A percentile compares a stretch with the other conserved stretches of the same genome.
These are phyloP conservation scores for Ailanthus altissimus DNA, from an alignment of 345 rosid species.

Conservation along the genomic window DNA sequence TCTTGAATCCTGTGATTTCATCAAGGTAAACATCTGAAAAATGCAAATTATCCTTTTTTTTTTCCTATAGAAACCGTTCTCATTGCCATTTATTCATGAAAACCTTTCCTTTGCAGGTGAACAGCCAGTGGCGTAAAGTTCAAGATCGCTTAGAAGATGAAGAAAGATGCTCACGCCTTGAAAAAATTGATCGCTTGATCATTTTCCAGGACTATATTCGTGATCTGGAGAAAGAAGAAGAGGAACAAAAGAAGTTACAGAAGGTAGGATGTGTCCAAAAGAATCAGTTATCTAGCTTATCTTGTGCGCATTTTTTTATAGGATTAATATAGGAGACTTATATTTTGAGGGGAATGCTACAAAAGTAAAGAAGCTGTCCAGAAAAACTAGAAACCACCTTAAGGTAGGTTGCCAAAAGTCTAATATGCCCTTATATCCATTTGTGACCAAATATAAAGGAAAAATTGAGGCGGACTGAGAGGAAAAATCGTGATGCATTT, in stretches of 20 bases:
- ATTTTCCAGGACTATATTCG: slow-evolving; percentile 87
- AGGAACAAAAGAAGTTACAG: slow-evolving; percentile 79
- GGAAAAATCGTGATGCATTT: slow-evolving; percentile 89
- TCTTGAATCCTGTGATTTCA: slow-evolving; percentile 88
- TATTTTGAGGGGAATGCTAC: not conserved
- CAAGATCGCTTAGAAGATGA: slow-evolving; percentile 92
- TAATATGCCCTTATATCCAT: slow-evolving; percentile 18
- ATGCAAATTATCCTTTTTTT: slow-evolving; percentile 4
- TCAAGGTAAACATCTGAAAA: slow-evolving; percentile 57
- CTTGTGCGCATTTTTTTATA: not conserved
- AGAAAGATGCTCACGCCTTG: slow-evolving; percentile 83
- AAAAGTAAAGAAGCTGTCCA: not conserved
- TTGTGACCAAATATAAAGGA: slow-evolving; percentile 53
- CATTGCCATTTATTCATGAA: slow-evolving; percentile 16
- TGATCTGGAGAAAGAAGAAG: slow-evolving; percentile 89
- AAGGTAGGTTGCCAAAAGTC: not conserved
- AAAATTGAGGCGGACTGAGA: slow-evolving; percentile 77
- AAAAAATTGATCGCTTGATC: slow-evolving; percentile 84
- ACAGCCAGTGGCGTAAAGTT: slow-evolving; percentile 90
- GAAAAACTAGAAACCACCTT: not conserved
- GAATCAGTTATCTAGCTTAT: slow-evolving; percentile 13
- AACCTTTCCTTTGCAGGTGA: slow-evolving; percentile 55
- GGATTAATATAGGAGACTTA: not conserved
- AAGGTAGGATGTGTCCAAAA: slow-evolving; percentile 53
- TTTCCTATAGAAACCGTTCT: not conserved